phyloP scores from a whole-genome alignment of 2,329 filamentous ascomycete genomes.

The Colletotrichum liriopes region DNA sequence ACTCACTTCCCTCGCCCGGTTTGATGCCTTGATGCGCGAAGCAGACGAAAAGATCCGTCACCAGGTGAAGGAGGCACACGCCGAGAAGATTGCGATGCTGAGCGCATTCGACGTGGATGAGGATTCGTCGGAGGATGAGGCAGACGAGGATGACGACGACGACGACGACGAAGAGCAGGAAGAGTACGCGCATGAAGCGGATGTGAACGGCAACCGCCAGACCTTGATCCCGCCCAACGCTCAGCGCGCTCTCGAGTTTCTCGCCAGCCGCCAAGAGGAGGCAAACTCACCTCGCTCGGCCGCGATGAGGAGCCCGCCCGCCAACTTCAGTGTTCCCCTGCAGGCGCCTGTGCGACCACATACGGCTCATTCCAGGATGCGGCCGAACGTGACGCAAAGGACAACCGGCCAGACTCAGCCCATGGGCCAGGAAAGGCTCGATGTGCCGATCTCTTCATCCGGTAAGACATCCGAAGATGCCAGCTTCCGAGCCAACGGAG shows the following conservation, averaged over 20 bases:
- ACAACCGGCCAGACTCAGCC: conserved; percentile 66
- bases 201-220: conserved; percentile 48
- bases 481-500: conserved; percentile 51
- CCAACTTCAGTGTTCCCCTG: conserved; percentile 42
- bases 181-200: conserved; percentile 53
- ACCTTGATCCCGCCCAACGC: conserved; percentile 62
- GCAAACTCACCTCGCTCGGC: conserved; percentile 53
- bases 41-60: conserved; percentile 66
- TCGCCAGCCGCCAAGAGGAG: conserved; percentile 60
- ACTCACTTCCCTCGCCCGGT: conserved; percentile 75
- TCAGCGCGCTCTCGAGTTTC: conserved; percentile 67
- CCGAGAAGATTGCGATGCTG: conserved; percentile 54
- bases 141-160: conserved; percentile 57
- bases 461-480: conserved; percentile 54
- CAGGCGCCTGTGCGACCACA: conserved; percentile 61
- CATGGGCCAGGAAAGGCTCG: conserved; percentile 45
- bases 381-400: conserved; percentile 61
- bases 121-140: conserved; percentile 61
- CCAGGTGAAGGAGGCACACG: conserved; percentile 53
- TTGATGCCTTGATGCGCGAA: conserved; percentile 77
- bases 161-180: conserved; percentile 61
- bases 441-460: conserved; percentile 45
- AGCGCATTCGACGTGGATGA: conserved; percentile 69
- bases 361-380: conserved; percentile 66
- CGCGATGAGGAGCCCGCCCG: conserved; percentile 47